Conservation (phyloP, 2,329 filamentous ascomycete species). For the Xylaria multiplex region DNA sequence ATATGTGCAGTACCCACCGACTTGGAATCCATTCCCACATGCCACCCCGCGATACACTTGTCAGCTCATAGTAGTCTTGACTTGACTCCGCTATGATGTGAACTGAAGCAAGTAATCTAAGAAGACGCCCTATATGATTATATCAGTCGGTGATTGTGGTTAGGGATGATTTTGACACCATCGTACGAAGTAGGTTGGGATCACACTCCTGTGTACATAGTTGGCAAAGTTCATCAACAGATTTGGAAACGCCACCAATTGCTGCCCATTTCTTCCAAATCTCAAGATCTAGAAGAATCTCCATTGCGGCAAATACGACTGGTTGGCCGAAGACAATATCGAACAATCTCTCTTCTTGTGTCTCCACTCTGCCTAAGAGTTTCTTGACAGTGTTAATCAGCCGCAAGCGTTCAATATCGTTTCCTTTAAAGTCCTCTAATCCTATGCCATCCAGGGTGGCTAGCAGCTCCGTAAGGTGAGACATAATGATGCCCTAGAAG, state of each 20-base stretch:
- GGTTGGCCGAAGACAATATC: conserved; percentile 37
- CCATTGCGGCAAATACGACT: conserved; percentile 37
- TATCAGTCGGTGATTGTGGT: conserved; percentile 2
- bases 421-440: conserved; percentile 33
- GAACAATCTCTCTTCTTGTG: conserved; percentile 38
- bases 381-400: conserved; percentile 38
- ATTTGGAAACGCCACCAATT: conserved; percentile 35
- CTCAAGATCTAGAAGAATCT: conserved; percentile 39
- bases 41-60: conserved; percentile 42
- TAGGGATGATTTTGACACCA: background rate
- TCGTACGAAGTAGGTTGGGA: conserved; percentile 40
- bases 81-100: conserved; percentile 42
- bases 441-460: conserved; percentile 14
- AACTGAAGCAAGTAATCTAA: conserved; percentile 37
- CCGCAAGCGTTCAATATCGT: conserved; percentile 36
- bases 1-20: conserved; percentile 12
- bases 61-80: conserved; percentile 44
- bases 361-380: conserved; percentile 39
- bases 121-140: conserved; percentile 38
- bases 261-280: conserved; percentile 42
- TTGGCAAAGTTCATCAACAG: conserved; percentile 34
- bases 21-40: conserved; percentile 42
- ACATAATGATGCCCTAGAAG: conserved; percentile 2
- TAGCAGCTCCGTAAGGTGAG: background rate
- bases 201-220: conserved; percentile 38